A percentile compares a stretch with the other conserved stretches of the same genome.
phyloP scores from a whole-genome alignment of 2,329 filamentous ascomycete genomes.

The Hypoxylon sp. region DNA sequence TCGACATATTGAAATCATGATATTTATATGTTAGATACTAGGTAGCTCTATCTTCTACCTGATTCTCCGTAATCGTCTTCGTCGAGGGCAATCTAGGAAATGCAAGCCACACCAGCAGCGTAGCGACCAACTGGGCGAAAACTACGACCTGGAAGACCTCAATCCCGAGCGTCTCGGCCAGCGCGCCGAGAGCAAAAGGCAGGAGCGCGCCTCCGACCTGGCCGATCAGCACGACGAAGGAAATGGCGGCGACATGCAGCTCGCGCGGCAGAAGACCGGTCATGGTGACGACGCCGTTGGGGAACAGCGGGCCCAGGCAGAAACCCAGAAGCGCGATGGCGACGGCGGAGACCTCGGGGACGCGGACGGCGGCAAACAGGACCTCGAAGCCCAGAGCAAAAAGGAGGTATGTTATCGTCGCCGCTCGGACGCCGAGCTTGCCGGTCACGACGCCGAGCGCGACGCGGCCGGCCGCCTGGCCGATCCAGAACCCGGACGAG shows the following conservation, averaged over 20 bases:
- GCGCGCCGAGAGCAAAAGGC: slow-evolving; percentile 54
- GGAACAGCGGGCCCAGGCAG: slow-evolving; percentile 53
- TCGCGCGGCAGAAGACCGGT: slow-evolving; percentile 49
- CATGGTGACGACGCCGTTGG: slow-evolving; percentile 51
- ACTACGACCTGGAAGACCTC: slow-evolving; percentile 48
- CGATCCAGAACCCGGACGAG: slow-evolving; percentile 55
- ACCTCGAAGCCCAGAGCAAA: slow-evolving; percentile 34
- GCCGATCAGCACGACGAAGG: slow-evolving; percentile 54
- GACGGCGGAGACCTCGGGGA: slow-evolving; percentile 41
- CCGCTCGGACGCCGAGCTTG: slow-evolving; percentile 41
- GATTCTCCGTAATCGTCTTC: neutral
- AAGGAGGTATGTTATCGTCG: slow-evolving; percentile 42
- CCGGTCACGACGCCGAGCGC: slow-evolving; percentile 47
- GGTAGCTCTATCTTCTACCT: neutral
- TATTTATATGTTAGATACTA: too few species aligned
- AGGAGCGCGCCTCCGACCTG: slow-evolving; percentile 54
- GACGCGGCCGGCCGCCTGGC: slow-evolving; percentile 53
- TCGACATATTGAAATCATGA: too few species aligned
- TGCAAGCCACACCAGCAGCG: slow-evolving; percentile 29
- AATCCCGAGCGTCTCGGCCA: slow-evolving; percentile 51
- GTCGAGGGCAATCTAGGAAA: slow-evolving; percentile 26
- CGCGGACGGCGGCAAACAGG: slow-evolving; percentile 31
- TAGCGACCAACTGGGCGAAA: slow-evolving; percentile 21
- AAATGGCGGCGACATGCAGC: slow-evolving; percentile 54
- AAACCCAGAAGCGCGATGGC: slow-evolving; percentile 49